Base-by-base conservation (phyloP, 2,329 filamentous ascomycete genomes). In the Botrytis hyacinthi region DNA sequence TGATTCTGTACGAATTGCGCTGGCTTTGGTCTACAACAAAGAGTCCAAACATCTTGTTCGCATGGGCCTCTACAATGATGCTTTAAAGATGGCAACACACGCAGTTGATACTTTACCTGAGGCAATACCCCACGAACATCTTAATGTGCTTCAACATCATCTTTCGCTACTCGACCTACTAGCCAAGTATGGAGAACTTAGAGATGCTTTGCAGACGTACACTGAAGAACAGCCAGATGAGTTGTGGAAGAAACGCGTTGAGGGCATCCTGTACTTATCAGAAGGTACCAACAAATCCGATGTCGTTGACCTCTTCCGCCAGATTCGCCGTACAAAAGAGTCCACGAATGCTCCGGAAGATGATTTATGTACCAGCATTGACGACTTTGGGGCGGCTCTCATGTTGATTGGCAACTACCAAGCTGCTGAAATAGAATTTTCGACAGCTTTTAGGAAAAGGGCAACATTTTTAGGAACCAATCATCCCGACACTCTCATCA, bases 231-330 rank as follows among this genome's bases (percentile, higher is more conserved):
- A 74, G 48, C 71, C 72, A 44, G 73, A 66, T 48, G 59, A 63
- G 16, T 71, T 78, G n/a, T 78, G 78, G 78, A 79, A 78, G 73
- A 76, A 76, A 40, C 73, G 75, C 48, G 76, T 78, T 73, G 74
- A 76, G 61, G 78, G 74, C 22, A 77, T 75, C 51, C 54, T 77
- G 46, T 76, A 77, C 46, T 71, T 75, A 60, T 76, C 73, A 8
- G 77, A 78, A 48, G 76, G 78, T 71, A 74, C 74, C 26, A 75
- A 76, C 65, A 74, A 71, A 42, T 77, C 76, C 48, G 73, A 79
- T 67, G 61, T 67, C 20, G 70, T 72, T 20, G 70, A 67, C 16
- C 48, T 63, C 69, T 78, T 78, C 46, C 66, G 63, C 42, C 73
- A 77, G 46, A 67, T 78, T 22, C 73, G 72, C 7, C 60, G 40